Base-by-base conservation (phyloP, 805 yeast genomes). In the Kregervanrija pseudodelftensis region DNA sequence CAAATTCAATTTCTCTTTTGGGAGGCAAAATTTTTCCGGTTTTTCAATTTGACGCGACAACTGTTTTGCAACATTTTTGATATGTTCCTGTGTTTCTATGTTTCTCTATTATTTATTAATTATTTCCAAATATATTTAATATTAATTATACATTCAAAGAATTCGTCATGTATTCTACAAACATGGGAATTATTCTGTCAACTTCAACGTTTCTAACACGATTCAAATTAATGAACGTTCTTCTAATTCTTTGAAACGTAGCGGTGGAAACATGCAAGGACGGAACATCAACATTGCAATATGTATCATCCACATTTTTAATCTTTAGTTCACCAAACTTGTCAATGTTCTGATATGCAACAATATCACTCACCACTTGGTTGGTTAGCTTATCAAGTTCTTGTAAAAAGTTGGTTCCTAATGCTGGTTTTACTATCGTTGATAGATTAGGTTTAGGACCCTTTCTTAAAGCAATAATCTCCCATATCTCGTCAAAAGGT, bases 361-460 rank as follows among this genome's bases (percentile, higher is more conserved):
- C 61, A 13, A 86, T 71, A 44, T 77, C 77, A 44, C 71, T 70
- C 3, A 86, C 74, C 11, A 89, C 83, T 3, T 68, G 68, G 47
- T 77, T 78, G 0, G 97, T 86, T 47, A 73, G 72, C 43, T 71
- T 73, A 59, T 90, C 97, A 39, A 91, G 70, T 49, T 84, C 81
- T 56, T 85, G 90, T 33, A 89, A 65, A 56, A 84, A 90, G 61
- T 85, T 79, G 12, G 82, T 74, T 8, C 84, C 80, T 0, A 85
- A 73, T 0, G 95, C 90, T 1, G 95, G 86, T 58, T 85, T 88
- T 37, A 87, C 65, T 33, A 84, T 65, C 0, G 97, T 90, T 3
- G 96, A 95, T 34, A 83, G 81, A 57, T 88, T 91, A 4, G 96
- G 95, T 9, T 81, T 76, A 44, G 85, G 71, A 43, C 85, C 74